These are phyloP conservation scores for Ogataea populi-albae DNA, from an alignment of 805 yeast genomes.

Conservation along the genomic window DNA sequence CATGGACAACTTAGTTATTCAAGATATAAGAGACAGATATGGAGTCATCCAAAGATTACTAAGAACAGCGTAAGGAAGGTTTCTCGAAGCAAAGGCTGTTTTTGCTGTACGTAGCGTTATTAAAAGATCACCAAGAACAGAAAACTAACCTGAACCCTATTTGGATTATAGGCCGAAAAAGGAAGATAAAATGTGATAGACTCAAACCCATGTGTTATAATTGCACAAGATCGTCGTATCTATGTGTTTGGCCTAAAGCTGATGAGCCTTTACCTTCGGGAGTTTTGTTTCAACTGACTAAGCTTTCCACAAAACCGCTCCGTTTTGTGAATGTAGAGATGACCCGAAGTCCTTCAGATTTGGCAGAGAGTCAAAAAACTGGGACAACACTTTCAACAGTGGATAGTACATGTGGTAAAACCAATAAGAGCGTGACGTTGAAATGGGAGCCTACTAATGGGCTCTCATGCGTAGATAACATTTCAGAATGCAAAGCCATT, in stretches of 20 bases:
- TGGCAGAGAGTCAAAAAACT: background rate
- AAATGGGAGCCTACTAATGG: background rate
- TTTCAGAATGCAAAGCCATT: background rate
- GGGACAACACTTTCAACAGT: background rate
- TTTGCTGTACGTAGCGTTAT: slow-evolving; percentile 1
- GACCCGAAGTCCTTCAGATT: background rate
- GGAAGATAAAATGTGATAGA: slow-evolving; percentile 4
- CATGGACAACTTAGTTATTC: no score
- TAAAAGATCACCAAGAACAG: no score
- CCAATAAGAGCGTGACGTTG: background rate
- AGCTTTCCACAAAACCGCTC: slow-evolving; percentile 6
- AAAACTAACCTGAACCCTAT: background rate
- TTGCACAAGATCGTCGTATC: slow-evolving; percentile 2
- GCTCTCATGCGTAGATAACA: background rate
- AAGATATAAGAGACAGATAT: no score
- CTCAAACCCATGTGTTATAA: slow-evolving; percentile 2
- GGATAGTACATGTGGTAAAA: background rate
- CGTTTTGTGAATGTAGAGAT: slow-evolving; percentile 18
- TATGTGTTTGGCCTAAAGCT: slow-evolving; percentile 6
- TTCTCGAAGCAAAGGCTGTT: no score
- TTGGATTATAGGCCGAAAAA: slow-evolving; percentile 1
- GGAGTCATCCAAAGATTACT: no score
- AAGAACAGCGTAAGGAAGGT: no score
- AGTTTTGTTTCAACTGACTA: background rate
- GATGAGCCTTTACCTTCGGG: background rate